phyloP scores from a whole-genome alignment of 345 rosid species.

The Populus deltoides region DNA sequence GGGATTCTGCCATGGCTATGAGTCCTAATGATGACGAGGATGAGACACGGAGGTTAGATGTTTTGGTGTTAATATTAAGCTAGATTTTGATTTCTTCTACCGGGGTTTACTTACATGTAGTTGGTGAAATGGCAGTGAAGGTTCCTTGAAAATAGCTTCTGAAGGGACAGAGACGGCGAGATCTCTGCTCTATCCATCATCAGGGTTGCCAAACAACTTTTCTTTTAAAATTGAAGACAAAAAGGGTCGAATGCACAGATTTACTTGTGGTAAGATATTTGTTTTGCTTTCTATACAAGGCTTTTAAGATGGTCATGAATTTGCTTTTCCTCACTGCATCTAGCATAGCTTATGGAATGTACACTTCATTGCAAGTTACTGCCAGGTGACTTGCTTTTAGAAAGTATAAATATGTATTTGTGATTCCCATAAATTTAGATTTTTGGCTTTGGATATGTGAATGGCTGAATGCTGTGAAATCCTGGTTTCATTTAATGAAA shows the following conservation, averaged over 20 bases:
- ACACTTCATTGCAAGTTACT: not conserved
- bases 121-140: slow-evolving; percentile 58
- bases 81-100: slow-evolving; percentile 11
- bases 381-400: not conserved
- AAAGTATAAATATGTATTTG: not conserved
- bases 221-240: slow-evolving; percentile 85
- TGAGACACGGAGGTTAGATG: slow-evolving; percentile 66
- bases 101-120: slow-evolving; percentile 10
- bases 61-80: slow-evolving; percentile 8
- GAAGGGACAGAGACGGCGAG: slow-evolving; percentile 71
- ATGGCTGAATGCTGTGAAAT: not conserved
- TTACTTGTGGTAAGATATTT: slow-evolving; percentile 65
- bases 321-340: not conserved
- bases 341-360: slow-evolving; percentile 11
- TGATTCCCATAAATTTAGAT: not conserved
- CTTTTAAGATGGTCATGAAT: not conserved
- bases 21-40: slow-evolving; percentile 82
- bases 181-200: slow-evolving; percentile 48
- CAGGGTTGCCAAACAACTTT: slow-evolving; percentile 42
- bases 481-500: not conserved
- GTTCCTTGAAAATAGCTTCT: slow-evolving; percentile 72
- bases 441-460: not conserved
- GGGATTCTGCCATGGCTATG: slow-evolving; percentile 94
- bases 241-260: slow-evolving; percentile 86
- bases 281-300: not conserved